Conservation (phyloP, 352 stramenopile genomes). For the Pilasporangium apinafurcum region DNA sequence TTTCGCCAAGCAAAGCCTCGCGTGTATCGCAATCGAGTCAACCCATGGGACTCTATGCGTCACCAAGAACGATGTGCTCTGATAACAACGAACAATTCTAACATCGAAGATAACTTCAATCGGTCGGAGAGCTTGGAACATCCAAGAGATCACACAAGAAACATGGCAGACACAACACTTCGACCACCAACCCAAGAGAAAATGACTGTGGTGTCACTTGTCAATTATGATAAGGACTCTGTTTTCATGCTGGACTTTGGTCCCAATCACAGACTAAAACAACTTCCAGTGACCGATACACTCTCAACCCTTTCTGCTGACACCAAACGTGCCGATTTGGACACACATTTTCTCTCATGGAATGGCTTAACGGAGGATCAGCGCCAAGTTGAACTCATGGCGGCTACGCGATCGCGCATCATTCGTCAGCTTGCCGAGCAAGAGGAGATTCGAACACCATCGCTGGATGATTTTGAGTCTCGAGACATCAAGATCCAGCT, state of each 20-base stretch:
- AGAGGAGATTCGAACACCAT: slow-evolving; percentile 33
- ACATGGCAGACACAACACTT: neutral
- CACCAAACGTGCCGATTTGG: neutral
- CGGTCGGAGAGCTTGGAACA: no score
- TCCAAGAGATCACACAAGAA: neutral
- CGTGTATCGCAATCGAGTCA: slow-evolving; percentile 34
- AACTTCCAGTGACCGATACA: neutral
- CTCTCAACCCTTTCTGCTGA: neutral
- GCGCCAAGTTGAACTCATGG: slow-evolving; percentile 43
- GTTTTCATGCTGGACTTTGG: slow-evolving; percentile 41
- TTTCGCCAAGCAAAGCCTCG: slow-evolving; percentile 49
- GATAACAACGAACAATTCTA: slow-evolving; percentile 19
- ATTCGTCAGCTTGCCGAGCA: slow-evolving; percentile 24
- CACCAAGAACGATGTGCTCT: slow-evolving; percentile 33
- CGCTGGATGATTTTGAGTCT: slow-evolving; percentile 35
- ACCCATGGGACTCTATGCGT: slow-evolving; percentile 14
- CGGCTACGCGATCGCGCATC: slow-evolving; percentile 42
- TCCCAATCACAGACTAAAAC: slow-evolving; percentile 1
- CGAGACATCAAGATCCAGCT: slow-evolving; percentile 36
- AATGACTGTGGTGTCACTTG: slow-evolving; percentile 36
- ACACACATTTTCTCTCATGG: slow-evolving; percentile 30
- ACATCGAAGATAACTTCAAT: slow-evolving; percentile 2
- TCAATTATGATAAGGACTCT: slow-evolving; percentile 33
- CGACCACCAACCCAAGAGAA: slow-evolving; percentile 23
- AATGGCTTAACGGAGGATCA: slow-evolving; percentile 27